These are phyloP conservation scores for Hypoxylon sp. DNA, from an alignment of 2,329 filamentous ascomycete species.

Conservation along the genomic window DNA sequence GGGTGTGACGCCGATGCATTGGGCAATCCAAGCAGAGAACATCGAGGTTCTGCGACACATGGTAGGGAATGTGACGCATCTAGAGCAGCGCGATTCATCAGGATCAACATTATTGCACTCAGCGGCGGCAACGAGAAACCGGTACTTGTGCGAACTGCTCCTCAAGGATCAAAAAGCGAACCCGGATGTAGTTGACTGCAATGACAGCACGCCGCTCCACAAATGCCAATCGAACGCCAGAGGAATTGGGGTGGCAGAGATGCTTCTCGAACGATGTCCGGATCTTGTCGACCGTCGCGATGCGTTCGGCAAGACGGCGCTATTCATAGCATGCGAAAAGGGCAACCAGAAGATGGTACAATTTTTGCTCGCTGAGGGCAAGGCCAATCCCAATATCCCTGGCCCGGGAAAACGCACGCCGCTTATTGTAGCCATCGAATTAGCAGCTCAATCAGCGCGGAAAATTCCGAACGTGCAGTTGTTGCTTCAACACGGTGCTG, in stretches of 20 bases:
- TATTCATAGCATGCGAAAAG: constrained; percentile 45
- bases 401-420: constrained; percentile 39
- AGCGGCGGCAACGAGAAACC: constrained; percentile 46
- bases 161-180: constrained; percentile 40
- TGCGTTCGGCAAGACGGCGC: constrained; percentile 42
- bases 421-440: constrained; percentile 42
- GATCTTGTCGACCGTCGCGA: constrained; percentile 37
- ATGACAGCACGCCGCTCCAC: constrained; percentile 40
- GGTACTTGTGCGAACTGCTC: constrained; percentile 41
- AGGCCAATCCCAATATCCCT: constrained; percentile 40
- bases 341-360: constrained; percentile 44
- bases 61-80: constrained; percentile 34
- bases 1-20: constrained; percentile 41
- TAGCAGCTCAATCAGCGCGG: constrained; percentile 31
- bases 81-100: constrained; percentile 37
- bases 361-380: constrained; percentile 34
- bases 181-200: constrained; percentile 40
- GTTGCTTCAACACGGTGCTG: constrained; percentile 37
- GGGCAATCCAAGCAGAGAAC: constrained; percentile 38
- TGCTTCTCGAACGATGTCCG: constrained; percentile 37
- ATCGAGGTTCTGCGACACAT: constrained; percentile 41
- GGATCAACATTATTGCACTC: constrained; percentile 43
- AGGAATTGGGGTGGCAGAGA: constrained; percentile 39
- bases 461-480: constrained; percentile 40
- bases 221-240: constrained; percentile 40